Percentiles rank a stretch among this genome's conserved stretches.
Evolutionary conservation across 2,329 filamentous ascomycete species (phyloP).

Genomic region (Pestalotiopsis sp.): DNA sequence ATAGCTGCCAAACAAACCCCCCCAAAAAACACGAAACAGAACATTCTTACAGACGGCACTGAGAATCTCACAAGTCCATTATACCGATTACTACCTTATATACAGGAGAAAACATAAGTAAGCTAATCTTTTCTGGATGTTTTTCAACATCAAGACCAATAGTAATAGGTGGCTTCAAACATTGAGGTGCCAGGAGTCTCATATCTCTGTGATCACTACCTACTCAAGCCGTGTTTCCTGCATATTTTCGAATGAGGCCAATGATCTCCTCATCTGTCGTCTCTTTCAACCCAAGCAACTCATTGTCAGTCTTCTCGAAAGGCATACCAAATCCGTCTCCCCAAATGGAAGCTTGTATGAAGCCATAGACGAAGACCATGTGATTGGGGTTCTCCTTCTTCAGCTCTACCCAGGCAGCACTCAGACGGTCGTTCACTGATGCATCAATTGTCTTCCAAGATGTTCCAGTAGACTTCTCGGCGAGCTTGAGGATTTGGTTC

Average conservation of each 20-base stretch:
- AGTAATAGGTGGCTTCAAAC: too few relatives aligned
- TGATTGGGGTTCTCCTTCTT: neutral
- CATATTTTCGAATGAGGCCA: neutral
- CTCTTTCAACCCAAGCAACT: neutral
- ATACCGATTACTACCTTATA: too few relatives aligned
- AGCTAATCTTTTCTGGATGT: too few relatives aligned
- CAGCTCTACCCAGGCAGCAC: neutral
- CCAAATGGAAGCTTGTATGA: neutral
- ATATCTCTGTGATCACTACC: too few relatives aligned
- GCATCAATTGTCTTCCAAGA: neutral
- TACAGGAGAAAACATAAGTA: too few relatives aligned
- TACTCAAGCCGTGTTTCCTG: neutral
- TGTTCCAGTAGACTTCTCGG: constrained; percentile 5
- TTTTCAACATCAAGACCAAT: too few relatives aligned
- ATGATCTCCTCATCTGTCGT: neutral
- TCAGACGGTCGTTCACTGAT: neutral
- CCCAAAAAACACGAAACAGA: too few relatives aligned
- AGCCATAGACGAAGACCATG: neutral
- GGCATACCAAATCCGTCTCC: neutral
- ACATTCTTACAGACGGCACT: too few relatives aligned
- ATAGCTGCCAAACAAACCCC: too few relatives aligned
- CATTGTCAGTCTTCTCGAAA: constrained; percentile 2
- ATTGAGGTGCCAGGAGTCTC: too few relatives aligned
- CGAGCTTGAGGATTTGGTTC: constrained; percentile 44
- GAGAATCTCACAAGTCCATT: too few relatives aligned